Evolutionary conservation across 257 asterid genomes (phyloP).

Genomic region (Solanum rostratum): DNA sequence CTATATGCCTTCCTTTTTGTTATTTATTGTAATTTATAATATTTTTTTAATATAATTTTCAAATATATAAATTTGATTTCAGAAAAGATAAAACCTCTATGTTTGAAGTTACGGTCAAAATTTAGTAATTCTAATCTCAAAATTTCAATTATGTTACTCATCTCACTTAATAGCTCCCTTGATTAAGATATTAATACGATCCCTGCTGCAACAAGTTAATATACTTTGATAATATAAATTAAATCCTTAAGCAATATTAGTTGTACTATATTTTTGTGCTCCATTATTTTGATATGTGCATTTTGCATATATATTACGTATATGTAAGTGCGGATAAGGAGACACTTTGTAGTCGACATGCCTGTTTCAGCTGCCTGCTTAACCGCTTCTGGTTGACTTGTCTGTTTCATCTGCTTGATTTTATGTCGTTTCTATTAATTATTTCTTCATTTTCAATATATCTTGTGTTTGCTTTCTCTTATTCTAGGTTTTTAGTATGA

Average conservation of each 20-base stretch:
- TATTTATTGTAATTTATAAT: background rate
- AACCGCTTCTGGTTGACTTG: too few species aligned
- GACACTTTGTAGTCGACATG: too few species aligned
- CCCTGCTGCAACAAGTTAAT: background rate
- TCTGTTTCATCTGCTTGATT: too few species aligned
- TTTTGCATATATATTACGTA: constrained; percentile 2
- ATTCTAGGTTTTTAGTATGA: constrained; percentile 13
- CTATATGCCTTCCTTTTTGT: background rate
- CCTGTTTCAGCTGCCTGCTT: too few species aligned
- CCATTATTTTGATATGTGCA: constrained; percentile 12
- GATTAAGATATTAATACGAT: background rate
- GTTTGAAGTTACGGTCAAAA: rapidly evolving
- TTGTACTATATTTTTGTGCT: background rate
- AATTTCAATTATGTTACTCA: background rate
- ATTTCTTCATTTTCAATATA: too few species aligned
- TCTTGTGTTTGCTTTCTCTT: background rate
- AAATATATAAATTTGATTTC: background rate
- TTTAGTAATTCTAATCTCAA: background rate
- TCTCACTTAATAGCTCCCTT: background rate
- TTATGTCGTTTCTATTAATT: too few species aligned
- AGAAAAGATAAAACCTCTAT: background rate
- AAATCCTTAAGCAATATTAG: background rate
- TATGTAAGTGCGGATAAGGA: too few species aligned
- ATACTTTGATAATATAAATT: background rate
- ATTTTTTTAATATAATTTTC: background rate